Evolutionary conservation across 2,329 filamentous ascomycete species (phyloP).

Genomic region (Tothia fuscella): DNA sequence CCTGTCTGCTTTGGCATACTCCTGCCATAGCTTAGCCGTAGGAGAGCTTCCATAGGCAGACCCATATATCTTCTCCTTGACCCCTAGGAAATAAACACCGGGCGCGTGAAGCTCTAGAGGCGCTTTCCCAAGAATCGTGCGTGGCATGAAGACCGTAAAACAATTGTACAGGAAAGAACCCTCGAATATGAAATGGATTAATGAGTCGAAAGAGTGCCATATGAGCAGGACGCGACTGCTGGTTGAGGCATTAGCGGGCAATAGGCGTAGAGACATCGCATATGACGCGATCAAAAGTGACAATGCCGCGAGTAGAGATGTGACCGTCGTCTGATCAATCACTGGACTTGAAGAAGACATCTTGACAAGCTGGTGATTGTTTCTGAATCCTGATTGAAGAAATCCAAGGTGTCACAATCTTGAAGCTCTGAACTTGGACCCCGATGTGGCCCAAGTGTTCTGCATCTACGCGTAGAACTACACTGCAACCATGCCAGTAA

Average conservation of each 20-base stretch:
- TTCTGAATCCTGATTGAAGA: no score
- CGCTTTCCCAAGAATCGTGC: conserved; percentile 16
- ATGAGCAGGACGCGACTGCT: conserved; percentile 47
- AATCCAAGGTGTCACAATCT: no score
- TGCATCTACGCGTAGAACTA: no score
- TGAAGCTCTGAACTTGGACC: no score
- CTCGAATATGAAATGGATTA: conserved; percentile 80
- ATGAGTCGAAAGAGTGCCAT: conserved; percentile 12
- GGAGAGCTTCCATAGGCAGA: conserved; percentile 43
- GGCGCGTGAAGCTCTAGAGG: conserved; percentile 32
- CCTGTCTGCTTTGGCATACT: conserved; percentile 52
- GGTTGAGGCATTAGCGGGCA: conserved; percentile 41
- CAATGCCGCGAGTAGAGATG: conserved; percentile 43
- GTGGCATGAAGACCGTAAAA: conserved; percentile 55
- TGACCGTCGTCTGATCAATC: conserved; percentile 39
- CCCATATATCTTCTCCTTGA: conserved; percentile 44
- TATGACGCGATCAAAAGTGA: conserved; percentile 43
- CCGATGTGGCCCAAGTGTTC: no score
- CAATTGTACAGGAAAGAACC: conserved; percentile 88
- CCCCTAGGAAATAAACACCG: conserved; percentile 41
- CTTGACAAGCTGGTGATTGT: neutral
- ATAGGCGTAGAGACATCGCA: conserved; percentile 33
- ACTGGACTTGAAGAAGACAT: conserved; percentile 15
- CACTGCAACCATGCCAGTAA: no score
- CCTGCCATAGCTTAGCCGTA: conserved; percentile 48